These are phyloP conservation scores for Lophiostoma macrostomum DNA, from an alignment of 495 filamentous ascomycete genomes.

Conservation along the genomic window DNA sequence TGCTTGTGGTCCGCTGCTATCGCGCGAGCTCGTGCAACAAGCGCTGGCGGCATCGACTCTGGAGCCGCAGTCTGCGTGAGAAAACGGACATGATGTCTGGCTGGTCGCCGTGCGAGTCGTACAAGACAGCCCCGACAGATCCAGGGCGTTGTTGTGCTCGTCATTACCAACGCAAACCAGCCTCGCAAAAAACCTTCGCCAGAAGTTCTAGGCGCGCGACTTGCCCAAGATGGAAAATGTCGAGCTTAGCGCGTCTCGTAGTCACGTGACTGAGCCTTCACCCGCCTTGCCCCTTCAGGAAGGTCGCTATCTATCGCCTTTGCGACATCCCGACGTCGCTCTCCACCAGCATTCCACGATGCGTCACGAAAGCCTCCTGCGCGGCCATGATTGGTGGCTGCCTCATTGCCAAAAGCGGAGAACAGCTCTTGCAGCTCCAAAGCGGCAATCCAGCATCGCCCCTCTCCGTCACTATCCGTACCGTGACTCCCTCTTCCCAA, in stretches of 20 bases:
- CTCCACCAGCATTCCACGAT: no score
- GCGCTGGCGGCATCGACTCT: slow-evolving; percentile 51
- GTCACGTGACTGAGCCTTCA: no score
- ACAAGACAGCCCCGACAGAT: slow-evolving; percentile 37
- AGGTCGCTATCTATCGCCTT: no score
- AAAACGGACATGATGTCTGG: slow-evolving; percentile 15
- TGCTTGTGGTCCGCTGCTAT: slow-evolving; percentile 65
- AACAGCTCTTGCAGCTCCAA: neutral
- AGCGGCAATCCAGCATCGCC: slow-evolving; percentile 5
- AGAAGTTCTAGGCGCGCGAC: no score
- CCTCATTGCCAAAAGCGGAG: neutral
- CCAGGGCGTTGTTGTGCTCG: slow-evolving; percentile 37
- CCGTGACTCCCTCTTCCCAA: no score
- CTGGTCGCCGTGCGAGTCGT: slow-evolving; percentile 15
- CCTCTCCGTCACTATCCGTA: slow-evolving; percentile 19
- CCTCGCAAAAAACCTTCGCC: neutral
- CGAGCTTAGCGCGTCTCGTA: no score
- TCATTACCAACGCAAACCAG: neutral
- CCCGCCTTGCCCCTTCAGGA: no score
- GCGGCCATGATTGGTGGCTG: no score
- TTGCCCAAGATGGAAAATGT: no score
- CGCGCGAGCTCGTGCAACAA: slow-evolving; percentile 62
- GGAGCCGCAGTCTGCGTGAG: slow-evolving; percentile 17
- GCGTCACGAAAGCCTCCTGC: no score
- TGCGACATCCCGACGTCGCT: no score